Base-by-base conservation (phyloP, 1,284 basidiomycete genomes). In the Albatrellus sp. region DNA sequence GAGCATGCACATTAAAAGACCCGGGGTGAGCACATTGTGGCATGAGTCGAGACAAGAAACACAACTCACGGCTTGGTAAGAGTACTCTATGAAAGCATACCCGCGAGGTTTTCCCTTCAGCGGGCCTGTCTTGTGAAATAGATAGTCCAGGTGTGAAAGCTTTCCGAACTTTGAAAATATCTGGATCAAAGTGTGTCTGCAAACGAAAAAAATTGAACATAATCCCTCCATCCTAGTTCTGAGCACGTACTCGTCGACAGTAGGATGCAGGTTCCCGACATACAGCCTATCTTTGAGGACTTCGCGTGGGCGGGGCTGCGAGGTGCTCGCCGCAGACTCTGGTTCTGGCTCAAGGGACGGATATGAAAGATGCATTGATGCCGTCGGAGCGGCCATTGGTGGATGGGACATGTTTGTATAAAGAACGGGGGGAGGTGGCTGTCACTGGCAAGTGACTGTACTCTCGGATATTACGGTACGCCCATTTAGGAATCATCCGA, bases 11-110 rank as follows among this genome's bases (percentile, higher is more conserved):
- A 40, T 41, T 19, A 58, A 63, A 44, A 57, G 55, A 68, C 68
- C 71, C 69, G 67, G 72, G 70, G 63, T 75, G 61, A 77, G 73
- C 63, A 57, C 59, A 46, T 48, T 30, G 16, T 19, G 40, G 3
- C 7, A 12, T 38, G 50, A 49, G 49, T 45, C 38, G 48, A 28
- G 24, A 47, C 49, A 35, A 20, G 44, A 36, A 48, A 35, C 13
- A 40, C 44, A 42, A 81, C 90, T 69, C 64, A 96, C 92, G 65
- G 81, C 77, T 63, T 79, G 72, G 42, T 73, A 72, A 28, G 71
- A 70, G 57, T 81, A 97, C 64, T 97, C 90, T 30, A 98, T 67
- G 54, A 98, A 98, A 0, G 92, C 93, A 61, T 93, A 98, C 2
- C 94, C 94, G 14, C 92, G 70, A 1, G 94, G 91, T 60, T 90